A percentile compares a stretch with the other conserved stretches of the same genome.
Evolutionary conservation across 768 basidiomycete genomes (phyloP).

Genomic region (Paxillus ammoniavirescens): DNA sequence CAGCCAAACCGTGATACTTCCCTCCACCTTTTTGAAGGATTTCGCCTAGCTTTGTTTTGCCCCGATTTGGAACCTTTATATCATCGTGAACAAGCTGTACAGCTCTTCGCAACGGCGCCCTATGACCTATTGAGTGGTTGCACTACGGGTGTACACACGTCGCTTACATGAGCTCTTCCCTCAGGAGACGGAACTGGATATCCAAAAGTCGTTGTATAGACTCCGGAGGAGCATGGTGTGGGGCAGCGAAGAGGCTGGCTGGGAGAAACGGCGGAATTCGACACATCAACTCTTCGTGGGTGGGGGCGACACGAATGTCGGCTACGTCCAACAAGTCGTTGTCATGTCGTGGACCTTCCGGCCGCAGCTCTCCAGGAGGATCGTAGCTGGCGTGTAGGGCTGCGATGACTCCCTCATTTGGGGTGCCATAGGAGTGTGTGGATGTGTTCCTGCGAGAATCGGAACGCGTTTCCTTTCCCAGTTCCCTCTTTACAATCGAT

Average conservation of each 20-base stretch:
- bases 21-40: slow-evolving; percentile 56
- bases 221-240: slow-evolving; percentile 54
- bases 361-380: slow-evolving; percentile 51
- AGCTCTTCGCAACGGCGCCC: slow-evolving; percentile 52
- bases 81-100: slow-evolving; percentile 51
- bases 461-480: slow-evolving; percentile 31
- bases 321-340: slow-evolving; percentile 59
- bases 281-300: slow-evolving; percentile 60
- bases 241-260: slow-evolving; percentile 54
- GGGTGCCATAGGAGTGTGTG: not conserved
- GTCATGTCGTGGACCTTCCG: slow-evolving; percentile 60
- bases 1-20: slow-evolving; percentile 47
- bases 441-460: slow-evolving; percentile 4
- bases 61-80: slow-evolving; percentile 20
- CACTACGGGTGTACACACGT: not conserved
- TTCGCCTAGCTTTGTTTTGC: slow-evolving; percentile 40
- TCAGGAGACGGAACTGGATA: slow-evolving; percentile 69
- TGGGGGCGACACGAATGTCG: slow-evolving; percentile 68
- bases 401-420: slow-evolving; percentile 36
- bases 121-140: slow-evolving; percentile 18
- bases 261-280: slow-evolving; percentile 56
- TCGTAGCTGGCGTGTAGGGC: slow-evolving; percentile 45
- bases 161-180: slow-evolving; percentile 68
- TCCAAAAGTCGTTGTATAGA: slow-evolving; percentile 70
- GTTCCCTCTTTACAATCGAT: slow-evolving; percentile 53